Evolutionary conservation across 192 early-diverging fungal genomes (phyloP).

Genomic region (Coemansia sp.): DNA sequence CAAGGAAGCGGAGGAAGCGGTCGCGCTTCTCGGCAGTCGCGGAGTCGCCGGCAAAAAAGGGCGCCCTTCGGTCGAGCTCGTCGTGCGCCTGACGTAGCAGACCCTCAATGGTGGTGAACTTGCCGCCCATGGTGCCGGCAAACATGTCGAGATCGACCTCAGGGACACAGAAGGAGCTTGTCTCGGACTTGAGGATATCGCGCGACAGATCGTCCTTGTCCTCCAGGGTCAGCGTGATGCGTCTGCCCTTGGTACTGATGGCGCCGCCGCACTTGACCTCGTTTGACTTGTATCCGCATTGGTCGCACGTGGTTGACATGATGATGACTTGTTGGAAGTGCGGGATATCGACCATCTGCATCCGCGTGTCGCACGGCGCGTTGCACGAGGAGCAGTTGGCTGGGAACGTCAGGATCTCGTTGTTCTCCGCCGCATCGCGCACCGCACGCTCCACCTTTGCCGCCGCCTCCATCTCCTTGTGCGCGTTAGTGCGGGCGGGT

Average conservation of each 20-base stretch:
- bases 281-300: conserved; percentile 93
- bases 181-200: conserved; percentile 95
- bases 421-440: conserved; percentile 62
- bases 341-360: conserved; percentile 90
- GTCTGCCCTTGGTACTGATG: conserved; percentile 73
- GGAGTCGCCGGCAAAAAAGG: conserved; percentile 77
- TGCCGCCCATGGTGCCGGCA: conserved; percentile 88
- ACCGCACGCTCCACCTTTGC: conserved; percentile 31
- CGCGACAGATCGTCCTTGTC: conserved; percentile 87
- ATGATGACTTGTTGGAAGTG: conserved; percentile 96
- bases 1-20: conserved; percentile 70
- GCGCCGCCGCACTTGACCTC: conserved; percentile 96
- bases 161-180: conserved; percentile 85
- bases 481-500: conserved; percentile 20
- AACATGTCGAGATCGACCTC: conserved; percentile 87
- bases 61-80: conserved; percentile 68
- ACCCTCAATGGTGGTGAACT: conserved; percentile 96
- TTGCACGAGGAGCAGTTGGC: conserved; percentile 86
- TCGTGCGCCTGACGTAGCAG: conserved; percentile 86
- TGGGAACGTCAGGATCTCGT: conserved; percentile 79
- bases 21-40: conserved; percentile 52
- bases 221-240: conserved; percentile 79
- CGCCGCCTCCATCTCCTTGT: conserved; percentile 45
- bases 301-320: conserved; percentile 90
- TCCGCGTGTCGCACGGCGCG: conserved; percentile 77